These are phyloP conservation scores for Cafeteria roenbergensis DNA, from an alignment of 108 stramenopile genomes.

Conservation along the genomic window DNA sequence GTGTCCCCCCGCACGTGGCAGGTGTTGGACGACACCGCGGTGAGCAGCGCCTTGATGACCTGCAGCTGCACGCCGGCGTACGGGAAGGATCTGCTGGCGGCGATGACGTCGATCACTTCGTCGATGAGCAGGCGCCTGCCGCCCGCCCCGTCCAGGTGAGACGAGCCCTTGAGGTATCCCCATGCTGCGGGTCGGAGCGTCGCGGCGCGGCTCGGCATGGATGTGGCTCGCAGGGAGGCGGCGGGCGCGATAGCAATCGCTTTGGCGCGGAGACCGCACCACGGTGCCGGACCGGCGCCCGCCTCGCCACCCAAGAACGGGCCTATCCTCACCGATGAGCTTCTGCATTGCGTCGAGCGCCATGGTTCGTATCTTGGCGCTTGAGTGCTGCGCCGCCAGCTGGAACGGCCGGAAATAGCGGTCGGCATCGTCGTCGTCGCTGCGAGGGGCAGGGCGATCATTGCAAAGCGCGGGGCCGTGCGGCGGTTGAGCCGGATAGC, in stretches of 20 bases:
- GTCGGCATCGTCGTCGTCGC: constrained; percentile 17
- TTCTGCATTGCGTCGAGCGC: constrained; percentile 38
- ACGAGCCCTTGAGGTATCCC: constrained; percentile 15
- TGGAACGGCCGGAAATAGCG: constrained; percentile 25
- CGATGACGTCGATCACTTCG: constrained; percentile 32
- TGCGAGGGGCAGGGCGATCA: too few relatives aligned
- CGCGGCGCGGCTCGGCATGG: constrained; percentile 1
- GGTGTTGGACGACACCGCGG: constrained; percentile 33
- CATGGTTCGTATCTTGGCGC: constrained; percentile 25
- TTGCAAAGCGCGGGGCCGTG: too few relatives aligned
- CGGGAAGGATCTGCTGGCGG: constrained; percentile 35
- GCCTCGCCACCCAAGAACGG: constrained; percentile 9
- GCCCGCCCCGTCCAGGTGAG: neutral
- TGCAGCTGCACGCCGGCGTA: constrained; percentile 51
- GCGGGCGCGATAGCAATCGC: neutral
- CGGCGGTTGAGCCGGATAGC: too few relatives aligned
- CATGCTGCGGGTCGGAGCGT: constrained; percentile 10
- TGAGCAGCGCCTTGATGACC: constrained; percentile 53
- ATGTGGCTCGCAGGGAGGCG: neutral
- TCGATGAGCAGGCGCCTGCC: constrained; percentile 9
- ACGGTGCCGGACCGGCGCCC: constrained; percentile 1
- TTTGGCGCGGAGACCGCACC: constrained; percentile 14
- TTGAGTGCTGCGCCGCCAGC: constrained; percentile 25
- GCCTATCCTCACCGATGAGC: constrained; percentile 18
- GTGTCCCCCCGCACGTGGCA: constrained; percentile 58